phyloP scores from a whole-genome alignment of 2,329 filamentous ascomycete genomes.

The Gnomoniopsis sp. region DNA sequence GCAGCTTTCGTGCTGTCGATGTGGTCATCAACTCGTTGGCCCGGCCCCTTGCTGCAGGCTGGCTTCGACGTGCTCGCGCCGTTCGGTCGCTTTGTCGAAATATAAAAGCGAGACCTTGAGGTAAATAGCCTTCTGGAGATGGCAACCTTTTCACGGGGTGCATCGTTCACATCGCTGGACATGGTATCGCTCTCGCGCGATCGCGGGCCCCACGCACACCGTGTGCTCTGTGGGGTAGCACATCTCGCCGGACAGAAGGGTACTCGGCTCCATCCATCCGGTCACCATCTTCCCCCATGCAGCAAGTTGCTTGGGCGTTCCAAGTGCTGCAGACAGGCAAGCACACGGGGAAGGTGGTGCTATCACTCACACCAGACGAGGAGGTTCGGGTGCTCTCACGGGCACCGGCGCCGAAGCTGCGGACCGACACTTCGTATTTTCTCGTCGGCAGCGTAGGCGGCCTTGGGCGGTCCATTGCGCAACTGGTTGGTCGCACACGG shows the following conservation, averaged over 20 bases:
- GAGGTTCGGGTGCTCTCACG: conserved; percentile 20
- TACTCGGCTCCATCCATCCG: conserved; percentile 14
- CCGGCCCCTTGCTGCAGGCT: too few relatives aligned
- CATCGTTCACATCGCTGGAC: conserved; percentile 28
- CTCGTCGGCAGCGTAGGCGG: conserved; percentile 32
- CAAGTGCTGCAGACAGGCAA: conserved; percentile 28
- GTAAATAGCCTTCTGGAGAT: conserved; percentile 33
- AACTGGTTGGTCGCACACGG: conserved; percentile 28
- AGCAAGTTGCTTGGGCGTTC: conserved; percentile 33
- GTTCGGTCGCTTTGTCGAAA: conserved; percentile 31
- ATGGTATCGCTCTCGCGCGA: conserved; percentile 21
- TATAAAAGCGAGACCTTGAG: conserved; percentile 29
- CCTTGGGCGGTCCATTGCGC: conserved; percentile 26
- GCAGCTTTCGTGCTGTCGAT: not conserved
- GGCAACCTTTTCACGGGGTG: conserved; percentile 8
- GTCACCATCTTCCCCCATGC: conserved; percentile 17
- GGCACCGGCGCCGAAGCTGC: conserved; percentile 1
- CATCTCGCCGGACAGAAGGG: not conserved
- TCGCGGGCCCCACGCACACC: not conserved
- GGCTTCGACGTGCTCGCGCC: not conserved
- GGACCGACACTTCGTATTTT: conserved; percentile 26
- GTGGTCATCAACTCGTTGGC: too few relatives aligned
- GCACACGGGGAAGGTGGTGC: conserved; percentile 32
- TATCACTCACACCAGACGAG: conserved; percentile 22
- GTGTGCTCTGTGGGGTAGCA: not conserved